phyloP scores from a whole-genome alignment of 257 asterid species.

The Solanum pennellii region DNA sequence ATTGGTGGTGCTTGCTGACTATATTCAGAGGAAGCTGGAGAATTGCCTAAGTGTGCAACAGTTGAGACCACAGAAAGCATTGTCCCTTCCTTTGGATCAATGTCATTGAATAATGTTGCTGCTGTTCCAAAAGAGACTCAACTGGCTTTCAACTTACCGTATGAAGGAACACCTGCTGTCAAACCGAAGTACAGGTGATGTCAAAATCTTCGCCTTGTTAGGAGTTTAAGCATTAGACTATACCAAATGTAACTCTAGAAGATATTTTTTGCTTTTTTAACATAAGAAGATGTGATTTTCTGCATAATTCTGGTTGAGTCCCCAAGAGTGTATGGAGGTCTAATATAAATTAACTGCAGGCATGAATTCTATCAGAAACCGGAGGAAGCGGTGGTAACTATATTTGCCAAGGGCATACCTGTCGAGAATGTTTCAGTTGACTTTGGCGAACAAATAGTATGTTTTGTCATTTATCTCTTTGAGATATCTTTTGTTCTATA shows the following conservation, averaged over 20 bases:
- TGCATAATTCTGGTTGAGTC: neutral
- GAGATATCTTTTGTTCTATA: neutral
- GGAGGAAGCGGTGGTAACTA: slow-evolving; percentile 80
- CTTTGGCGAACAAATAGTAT: slow-evolving; percentile 92
- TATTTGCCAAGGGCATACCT: slow-evolving; percentile 83
- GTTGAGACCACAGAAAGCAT: slow-evolving; percentile 12
- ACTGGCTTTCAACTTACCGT: slow-evolving; percentile 16
- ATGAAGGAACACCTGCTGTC: slow-evolving; percentile 20
- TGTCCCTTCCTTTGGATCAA: neutral
- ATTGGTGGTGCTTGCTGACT: slow-evolving; percentile 5
- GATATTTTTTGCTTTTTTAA: neutral
- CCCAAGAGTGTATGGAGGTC: neutral
- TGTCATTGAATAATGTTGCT: neutral
- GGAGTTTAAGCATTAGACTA: neutral
- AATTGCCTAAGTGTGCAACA: slow-evolving; percentile 17
- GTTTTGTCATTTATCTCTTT: slow-evolving; percentile 5
- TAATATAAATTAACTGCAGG: slow-evolving; percentile 26
- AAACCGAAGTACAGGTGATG: slow-evolving; percentile 62
- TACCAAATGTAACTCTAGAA: neutral
- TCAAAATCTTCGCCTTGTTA: neutral
- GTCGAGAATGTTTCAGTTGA: slow-evolving; percentile 48
- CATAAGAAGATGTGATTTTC: neutral
- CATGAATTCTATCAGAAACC: slow-evolving; percentile 93
- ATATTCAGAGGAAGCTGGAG: slow-evolving; percentile 57
- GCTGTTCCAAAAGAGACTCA: slow-evolving; percentile 20